Conservation (phyloP, 108 stramenopile species). For the Skeletonema marinoi region DNA sequence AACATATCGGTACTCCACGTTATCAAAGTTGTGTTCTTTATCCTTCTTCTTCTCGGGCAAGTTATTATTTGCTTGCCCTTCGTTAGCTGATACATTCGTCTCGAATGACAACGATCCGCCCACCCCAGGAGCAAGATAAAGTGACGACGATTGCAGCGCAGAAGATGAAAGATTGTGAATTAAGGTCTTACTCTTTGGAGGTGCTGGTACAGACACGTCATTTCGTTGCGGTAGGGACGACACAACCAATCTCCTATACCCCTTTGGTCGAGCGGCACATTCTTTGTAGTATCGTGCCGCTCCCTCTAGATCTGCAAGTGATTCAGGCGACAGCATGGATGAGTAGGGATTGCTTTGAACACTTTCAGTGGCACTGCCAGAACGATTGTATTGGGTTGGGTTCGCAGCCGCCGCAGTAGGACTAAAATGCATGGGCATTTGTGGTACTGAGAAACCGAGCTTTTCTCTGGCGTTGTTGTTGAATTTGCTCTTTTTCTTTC, state of each 20-base stretch:
- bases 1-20: conserved; percentile 42
- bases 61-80: not conserved
- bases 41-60: not conserved
- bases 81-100: not conserved
- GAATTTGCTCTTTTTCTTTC: not conserved
- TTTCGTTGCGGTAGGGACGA: conserved; percentile 11
- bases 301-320: conserved; percentile 9
- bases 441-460: not conserved
- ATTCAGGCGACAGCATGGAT: not conserved
- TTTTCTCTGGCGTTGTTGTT: not conserved
- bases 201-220: conserved; percentile 17
- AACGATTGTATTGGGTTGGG: not conserved
- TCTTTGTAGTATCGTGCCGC: conserved; percentile 38
- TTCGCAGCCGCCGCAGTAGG: not conserved
- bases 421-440: not conserved
- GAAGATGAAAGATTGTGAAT: not conserved
- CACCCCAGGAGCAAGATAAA: not conserved
- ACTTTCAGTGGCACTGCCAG: not conserved
- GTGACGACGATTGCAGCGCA: no score
- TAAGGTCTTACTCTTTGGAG: not conserved
- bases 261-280: conserved; percentile 37
- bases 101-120: not conserved
- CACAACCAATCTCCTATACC: conserved; percentile 44
- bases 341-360: not conserved
- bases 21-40: conserved; percentile 26